Base-by-base conservation (phyloP, 2,329 filamentous ascomycete species). In the Hortaea sp. region DNA sequence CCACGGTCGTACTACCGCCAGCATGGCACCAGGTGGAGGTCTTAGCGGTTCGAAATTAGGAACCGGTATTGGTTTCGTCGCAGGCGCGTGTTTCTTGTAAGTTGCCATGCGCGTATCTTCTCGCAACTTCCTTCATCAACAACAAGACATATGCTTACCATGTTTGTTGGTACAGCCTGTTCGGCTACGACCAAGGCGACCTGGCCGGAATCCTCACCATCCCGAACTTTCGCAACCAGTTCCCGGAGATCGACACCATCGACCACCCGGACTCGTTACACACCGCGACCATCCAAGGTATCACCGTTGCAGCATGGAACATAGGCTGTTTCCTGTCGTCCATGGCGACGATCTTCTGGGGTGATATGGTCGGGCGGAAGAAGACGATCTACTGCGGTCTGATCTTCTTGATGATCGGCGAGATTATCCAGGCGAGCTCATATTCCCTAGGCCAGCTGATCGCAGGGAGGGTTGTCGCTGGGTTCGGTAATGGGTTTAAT, bases 131-230 rank as follows among this genome's bases (percentile, higher is more conserved):
- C 29, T 6, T 30, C 28, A 7, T n/a, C 38, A 7, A 7, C 20
- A 20, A 20, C 20, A 20, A 20, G 20, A 20, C 20, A 9, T 30
- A 31, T 2, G 3, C 10, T 31, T 7, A 30, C 43, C 45, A 7
- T 20, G 20, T 4, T 4, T 4, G 20, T 20, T 20, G 20, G 20
- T 34, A 29, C 20, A 53, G 37, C 41, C 44, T 49, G 10, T 74
- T 79, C 52, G 76, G 76, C 39, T 78, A 77, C 81, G 84, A 87
- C 63, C 82, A 85, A 65, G 68, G 59, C 42, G 59, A 61, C 32
- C 56, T 63, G 27, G 63, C 58, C 31, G 58, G 62, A 30, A 79
- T 90, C 52, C 69, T 90, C 46, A 87, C 83, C 2, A 74, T 89
- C 57, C 67, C 74, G 20, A 72, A 73, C 6, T 86, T 85, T 55